Evolutionary conservation across 2,329 filamentous ascomycete species (phyloP), one percentile per base, ranked within the genome.

Genomic region (Huntiella abstrusa): DNA sequence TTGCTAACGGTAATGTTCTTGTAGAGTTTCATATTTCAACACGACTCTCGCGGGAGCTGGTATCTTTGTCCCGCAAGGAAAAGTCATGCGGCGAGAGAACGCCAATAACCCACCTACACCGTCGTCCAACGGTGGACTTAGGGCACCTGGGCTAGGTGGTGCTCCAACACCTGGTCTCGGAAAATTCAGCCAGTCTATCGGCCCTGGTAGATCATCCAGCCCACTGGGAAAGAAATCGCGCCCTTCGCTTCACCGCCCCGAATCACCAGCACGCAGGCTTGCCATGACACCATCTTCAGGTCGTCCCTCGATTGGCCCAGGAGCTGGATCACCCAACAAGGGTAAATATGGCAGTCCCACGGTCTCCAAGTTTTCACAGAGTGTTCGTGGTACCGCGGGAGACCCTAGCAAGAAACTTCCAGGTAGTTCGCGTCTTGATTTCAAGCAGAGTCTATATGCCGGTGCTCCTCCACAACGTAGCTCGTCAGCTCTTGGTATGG

Each of bases 41-140:
- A 94, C 91, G 8, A 71, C 71, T 3, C 64, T 79, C 16, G 74
- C 83, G 1, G 85, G 85, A 51, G 77, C 91, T 2, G 91, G 91
- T 51, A 96, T 98, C 56, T 98, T 98, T 59, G 71, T 98, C 11
- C 91, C 91, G 3, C 66, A 91, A 12, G 75, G 79, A 59, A 91
- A 92, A 60, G 83, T 83, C 33, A 70, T 72, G 57, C 82, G 73
- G 60, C 79, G 75, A 57, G 73, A 72, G 43, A 75, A 72, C 36
- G 68, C 69, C 16, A 67, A 65, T 43, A 65, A 70, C 5, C 73
- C 80, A 5, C 66, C 72, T 46, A 86, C 81, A 1, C 82, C 86
- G 4, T 69, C 70, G 13, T 67, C 70, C 43, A 64, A 64, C 41
- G 70, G 67, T 32, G 62, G 22, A 10, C 22, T 28, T 28, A 28